Conservation (phyloP, 805 yeast genomes). For the Pichia insulana region DNA sequence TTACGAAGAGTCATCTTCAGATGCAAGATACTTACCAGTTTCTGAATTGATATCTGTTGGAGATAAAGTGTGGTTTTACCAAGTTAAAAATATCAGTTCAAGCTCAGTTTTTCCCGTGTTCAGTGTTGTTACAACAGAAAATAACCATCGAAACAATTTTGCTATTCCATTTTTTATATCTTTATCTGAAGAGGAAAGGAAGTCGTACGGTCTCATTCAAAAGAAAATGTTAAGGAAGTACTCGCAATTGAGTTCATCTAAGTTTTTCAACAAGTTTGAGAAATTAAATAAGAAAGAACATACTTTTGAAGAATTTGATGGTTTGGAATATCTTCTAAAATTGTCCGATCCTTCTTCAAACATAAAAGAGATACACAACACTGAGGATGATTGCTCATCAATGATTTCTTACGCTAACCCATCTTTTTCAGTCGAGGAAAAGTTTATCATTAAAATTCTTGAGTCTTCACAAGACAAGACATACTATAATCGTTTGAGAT, state of each 20-base stretch:
- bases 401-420: slow-evolving; percentile 8
- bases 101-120: slow-evolving; percentile 56
- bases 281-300: slow-evolving; percentile 13
- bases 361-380: background rate
- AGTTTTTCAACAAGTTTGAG: slow-evolving; percentile 25
- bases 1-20: slow-evolving; percentile 48
- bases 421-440: background rate
- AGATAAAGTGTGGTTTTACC: slow-evolving; percentile 62
- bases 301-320: slow-evolving; percentile 21
- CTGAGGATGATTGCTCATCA: background rate
- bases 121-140: slow-evolving; percentile 28
- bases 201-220: slow-evolving; percentile 50
- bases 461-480: slow-evolving; percentile 6
- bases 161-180: slow-evolving; percentile 73
- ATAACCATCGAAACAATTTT: slow-evolving; percentile 42
- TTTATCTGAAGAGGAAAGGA: slow-evolving; percentile 41
- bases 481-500: background rate
- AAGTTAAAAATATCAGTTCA: slow-evolving; percentile 31
- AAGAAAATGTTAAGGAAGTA: slow-evolving; percentile 44
- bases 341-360: slow-evolving; percentile 12
- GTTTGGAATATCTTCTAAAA: slow-evolving; percentile 14
- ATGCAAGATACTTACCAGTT: slow-evolving; percentile 54
- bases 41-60: slow-evolving; percentile 53
- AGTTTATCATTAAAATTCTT: slow-evolving; percentile 2
- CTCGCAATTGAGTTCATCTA: slow-evolving; percentile 39